Conservation (phyloP, 2,329 filamentous ascomycete species). For the Xylaria sp. region DNA sequence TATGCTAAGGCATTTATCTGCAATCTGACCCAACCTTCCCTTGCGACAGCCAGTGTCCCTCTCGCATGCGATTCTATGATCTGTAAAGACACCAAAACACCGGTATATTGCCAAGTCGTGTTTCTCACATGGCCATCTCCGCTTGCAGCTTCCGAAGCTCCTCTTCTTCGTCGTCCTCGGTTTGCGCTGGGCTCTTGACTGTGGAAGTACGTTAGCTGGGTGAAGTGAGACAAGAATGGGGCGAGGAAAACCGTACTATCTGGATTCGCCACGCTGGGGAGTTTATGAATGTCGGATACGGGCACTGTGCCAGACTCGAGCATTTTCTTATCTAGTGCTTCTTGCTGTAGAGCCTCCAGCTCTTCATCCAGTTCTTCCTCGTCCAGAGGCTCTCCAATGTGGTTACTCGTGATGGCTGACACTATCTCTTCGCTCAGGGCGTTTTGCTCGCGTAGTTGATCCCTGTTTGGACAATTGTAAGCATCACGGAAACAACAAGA, state of each 20-base stretch:
- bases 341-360: constrained; percentile 87
- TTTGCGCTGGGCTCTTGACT: constrained; percentile 64
- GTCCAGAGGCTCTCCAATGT: constrained; percentile 76
- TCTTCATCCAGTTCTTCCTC: constrained; percentile 89
- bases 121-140: constrained; percentile 90
- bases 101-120: constrained; percentile 14
- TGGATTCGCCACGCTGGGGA: constrained; percentile 79
- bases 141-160: constrained; percentile 93
- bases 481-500: not conserved
- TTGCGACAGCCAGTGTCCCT: constrained; percentile 20
- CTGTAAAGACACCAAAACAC: constrained; percentile 35
- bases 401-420: constrained; percentile 80
- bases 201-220: constrained; percentile 36
- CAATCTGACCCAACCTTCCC: constrained; percentile 28
- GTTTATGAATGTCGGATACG: constrained; percentile 77
- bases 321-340: constrained; percentile 93
- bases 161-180: constrained; percentile 94
- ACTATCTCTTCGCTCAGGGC: constrained; percentile 93
- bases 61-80: constrained; percentile 37
- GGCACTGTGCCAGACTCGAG: constrained; percentile 87
- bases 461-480: constrained; percentile 65
- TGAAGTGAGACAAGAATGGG: not conserved
- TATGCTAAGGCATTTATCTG: constrained; percentile 27
- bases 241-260: constrained; percentile 72
- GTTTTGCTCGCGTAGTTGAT: constrained; percentile 90